These are phyloP conservation scores for Candida ulmi DNA, from an alignment of 805 yeast genomes.

Conservation along the genomic window DNA sequence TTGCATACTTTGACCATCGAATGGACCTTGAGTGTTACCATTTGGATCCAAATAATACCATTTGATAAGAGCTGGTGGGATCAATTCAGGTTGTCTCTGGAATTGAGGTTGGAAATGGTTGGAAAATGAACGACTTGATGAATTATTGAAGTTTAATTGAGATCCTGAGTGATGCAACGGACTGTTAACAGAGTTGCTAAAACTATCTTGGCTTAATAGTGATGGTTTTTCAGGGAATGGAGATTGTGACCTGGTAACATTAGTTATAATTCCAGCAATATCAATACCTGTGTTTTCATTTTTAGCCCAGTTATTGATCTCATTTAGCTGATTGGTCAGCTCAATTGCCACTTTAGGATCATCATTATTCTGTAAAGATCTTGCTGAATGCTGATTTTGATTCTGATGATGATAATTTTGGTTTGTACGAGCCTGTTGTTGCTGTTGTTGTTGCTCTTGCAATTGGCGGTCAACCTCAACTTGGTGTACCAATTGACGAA, in stretches of 20 bases:
- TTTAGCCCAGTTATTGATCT: constrained; percentile 17
- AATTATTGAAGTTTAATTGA: constrained; percentile 2
- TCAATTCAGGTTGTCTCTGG: constrained; percentile 10
- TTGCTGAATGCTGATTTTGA: not conserved
- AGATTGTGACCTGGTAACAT: constrained; percentile 7
- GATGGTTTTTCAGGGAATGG: constrained; percentile 4
- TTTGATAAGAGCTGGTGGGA: constrained; percentile 38
- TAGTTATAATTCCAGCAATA: constrained; percentile 17
- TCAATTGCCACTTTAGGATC: constrained; percentile 8
- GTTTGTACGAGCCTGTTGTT: too few relatives aligned
- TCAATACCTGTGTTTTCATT: constrained; percentile 19
- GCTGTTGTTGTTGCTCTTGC: constrained; percentile 5
- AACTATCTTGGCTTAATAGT: constrained; percentile 3
- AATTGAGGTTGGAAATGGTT: constrained; percentile 2
- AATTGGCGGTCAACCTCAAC: constrained; percentile 16
- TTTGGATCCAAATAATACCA: constrained; percentile 75
- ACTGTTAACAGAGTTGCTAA: not conserved
- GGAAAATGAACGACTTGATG: constrained; percentile 1
- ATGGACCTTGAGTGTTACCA: constrained; percentile 78
- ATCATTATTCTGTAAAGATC: constrained; percentile 2
- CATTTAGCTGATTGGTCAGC: constrained; percentile 12
- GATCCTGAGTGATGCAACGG: constrained; percentile 5
- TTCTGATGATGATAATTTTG: too few relatives aligned
- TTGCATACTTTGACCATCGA: constrained; percentile 68
- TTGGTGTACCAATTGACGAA: constrained; percentile 15